A percentile compares a stretch with the other conserved stretches of the same genome.
Evolutionary conservation across 768 basidiomycete genomes (phyloP).

Genomic region (Russula vinacea): DNA sequence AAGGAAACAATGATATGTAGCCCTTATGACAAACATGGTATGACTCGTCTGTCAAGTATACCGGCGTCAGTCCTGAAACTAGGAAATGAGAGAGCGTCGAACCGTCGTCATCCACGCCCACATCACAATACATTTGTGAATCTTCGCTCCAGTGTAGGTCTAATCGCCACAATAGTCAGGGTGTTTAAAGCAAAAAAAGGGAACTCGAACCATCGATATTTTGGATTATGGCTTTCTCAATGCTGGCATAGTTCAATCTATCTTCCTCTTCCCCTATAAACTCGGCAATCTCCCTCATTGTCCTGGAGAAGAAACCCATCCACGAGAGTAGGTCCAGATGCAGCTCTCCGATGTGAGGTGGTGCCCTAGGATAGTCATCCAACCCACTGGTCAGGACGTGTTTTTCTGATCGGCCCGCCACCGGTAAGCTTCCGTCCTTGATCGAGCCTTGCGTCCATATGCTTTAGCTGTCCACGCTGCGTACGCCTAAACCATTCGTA

Average conservation of each 20-base stretch:
- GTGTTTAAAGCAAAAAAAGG: conserved; percentile 4
- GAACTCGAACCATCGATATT: conserved; percentile 74
- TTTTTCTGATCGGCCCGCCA: conserved; percentile 87
- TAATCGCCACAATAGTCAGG: conserved; percentile 34
- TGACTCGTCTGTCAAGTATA: conserved; percentile 68
- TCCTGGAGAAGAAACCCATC: conserved; percentile 94
- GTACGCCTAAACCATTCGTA: conserved; percentile 97
- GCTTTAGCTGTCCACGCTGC: conserved; percentile 90
- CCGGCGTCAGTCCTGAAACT: not conserved
- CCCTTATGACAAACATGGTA: conserved; percentile 88
- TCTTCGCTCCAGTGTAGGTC: conserved; percentile 94
- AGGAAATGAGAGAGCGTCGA: conserved; percentile 24
- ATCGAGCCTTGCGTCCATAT: conserved; percentile 82
- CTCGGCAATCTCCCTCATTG: conserved; percentile 87
- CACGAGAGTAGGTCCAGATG: conserved; percentile 92
- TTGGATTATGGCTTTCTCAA: conserved; percentile 73
- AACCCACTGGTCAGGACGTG: conserved; percentile 93
- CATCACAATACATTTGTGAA: conserved; percentile 90
- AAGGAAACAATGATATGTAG: conserved; percentile 92
- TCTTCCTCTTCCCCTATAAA: conserved; percentile 88
- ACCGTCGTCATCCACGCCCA: conserved; percentile 83
- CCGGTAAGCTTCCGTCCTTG: conserved; percentile 86
- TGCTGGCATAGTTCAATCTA: conserved; percentile 65
- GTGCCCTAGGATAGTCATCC: conserved; percentile 94
- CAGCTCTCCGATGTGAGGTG: conserved; percentile 85